Evolutionary conservation across 2,329 filamentous ascomycete species (phyloP).

Genomic region (Fusarium subglutinans): DNA sequence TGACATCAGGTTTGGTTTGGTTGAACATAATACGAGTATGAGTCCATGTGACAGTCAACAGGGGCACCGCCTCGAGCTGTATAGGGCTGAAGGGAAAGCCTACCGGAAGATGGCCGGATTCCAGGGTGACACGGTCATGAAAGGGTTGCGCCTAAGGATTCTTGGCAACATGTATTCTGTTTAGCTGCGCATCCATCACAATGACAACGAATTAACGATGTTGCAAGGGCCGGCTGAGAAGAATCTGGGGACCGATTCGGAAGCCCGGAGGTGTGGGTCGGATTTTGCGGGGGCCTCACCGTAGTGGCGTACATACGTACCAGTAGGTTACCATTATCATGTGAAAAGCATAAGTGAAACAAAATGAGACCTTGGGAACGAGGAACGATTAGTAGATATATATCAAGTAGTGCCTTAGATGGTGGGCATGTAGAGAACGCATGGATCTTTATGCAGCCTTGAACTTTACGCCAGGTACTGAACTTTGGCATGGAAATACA

Average conservation of each 20-base stretch:
- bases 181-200: constrained; percentile 13
- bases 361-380: background rate
- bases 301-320: background rate
- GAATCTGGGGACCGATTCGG: constrained; percentile 22
- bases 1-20: background rate
- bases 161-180: constrained; percentile 26
- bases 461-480: background rate
- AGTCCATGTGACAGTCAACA: constrained; percentile 5
- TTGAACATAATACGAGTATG: background rate
- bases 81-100: constrained; percentile 35
- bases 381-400: background rate
- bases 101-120: constrained; percentile 41
- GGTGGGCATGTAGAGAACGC: background rate
- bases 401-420: too few species aligned
- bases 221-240: constrained; percentile 4
- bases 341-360: constrained; percentile 21
- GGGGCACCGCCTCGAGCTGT: constrained; percentile 1
- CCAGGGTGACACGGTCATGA: constrained; percentile 13
- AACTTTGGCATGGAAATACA: background rate
- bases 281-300: constrained; percentile 18
- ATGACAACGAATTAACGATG: constrained; percentile 9
- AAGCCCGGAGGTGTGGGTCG: constrained; percentile 18
- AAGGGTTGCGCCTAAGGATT: constrained; percentile 20
- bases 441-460: background rate
- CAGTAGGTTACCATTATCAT: constrained; percentile 8